Evolutionary conservation across 2,329 filamentous ascomycete genomes (phyloP), one percentile per base, ranked within the genome.

Genomic region (Monosporascus sp.): DNA sequence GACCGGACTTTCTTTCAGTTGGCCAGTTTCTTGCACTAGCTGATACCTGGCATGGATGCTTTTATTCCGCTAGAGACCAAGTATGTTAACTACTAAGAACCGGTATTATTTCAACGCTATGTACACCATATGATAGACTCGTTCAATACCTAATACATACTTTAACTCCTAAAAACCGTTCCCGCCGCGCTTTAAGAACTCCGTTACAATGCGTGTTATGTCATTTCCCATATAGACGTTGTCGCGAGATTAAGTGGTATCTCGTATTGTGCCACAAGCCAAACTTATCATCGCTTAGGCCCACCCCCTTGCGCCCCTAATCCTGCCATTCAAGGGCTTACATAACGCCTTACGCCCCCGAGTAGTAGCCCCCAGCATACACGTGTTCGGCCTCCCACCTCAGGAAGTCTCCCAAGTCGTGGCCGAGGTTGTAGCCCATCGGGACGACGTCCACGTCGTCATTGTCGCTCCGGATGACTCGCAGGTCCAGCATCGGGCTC

Each of bases 371-470:
- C n/a, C 63, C 64, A 8, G 62, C 63, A 52, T 72, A 77, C 2
- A 76, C 74, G 51, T 81, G 71, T 59, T 81, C 75, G 4, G 77
- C 69, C 64, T 82, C 80, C 80, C 81, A 85, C 51, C 70, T 73
- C 48, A 85, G 62, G 59, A 82, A 85, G 55, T 84, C 81, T 1
- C 78, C 78, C 40, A 85, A 63, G 61, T 85, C 82, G 56, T 83
- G 78, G 11, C 76, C 75, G 2, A 85, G 70, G 57, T 85, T 85
- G 62, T 78, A 84, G 0, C 80, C 80, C 81, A 85, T 84, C 0
- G 80, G 78, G 51, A 80, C 74, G 9, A 72, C 63, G 50, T 73
- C 71, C 31, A 70, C 57, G 51, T 72, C 67, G n/a, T 69, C 72
- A 43, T 71, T 69, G 24, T 70, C 71, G 54, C 62, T 71, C 48